Evolutionary conservation across 1,284 basidiomycete genomes (phyloP).

Genomic region (Mycena citricolor): DNA sequence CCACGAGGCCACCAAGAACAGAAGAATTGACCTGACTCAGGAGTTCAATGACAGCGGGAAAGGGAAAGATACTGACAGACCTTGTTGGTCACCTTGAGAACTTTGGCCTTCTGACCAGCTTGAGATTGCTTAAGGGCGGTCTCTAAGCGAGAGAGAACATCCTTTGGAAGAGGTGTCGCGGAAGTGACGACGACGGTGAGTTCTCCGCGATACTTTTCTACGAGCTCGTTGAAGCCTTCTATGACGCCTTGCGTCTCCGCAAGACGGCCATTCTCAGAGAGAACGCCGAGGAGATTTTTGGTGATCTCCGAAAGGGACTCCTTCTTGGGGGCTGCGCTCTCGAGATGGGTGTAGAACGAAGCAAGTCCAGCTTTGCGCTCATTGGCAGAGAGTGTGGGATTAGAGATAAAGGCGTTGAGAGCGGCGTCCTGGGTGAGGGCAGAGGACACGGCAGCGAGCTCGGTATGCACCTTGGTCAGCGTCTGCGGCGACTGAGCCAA

Average conservation of each 20-base stretch:
- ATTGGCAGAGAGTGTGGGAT: conserved; percentile 84
- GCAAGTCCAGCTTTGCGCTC: conserved; percentile 77
- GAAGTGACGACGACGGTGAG: conserved; percentile 92
- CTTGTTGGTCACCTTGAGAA: conserved; percentile 86
- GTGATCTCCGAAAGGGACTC: conserved; percentile 81
- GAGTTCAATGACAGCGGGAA: conserved; percentile 13
- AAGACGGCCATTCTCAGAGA: conserved; percentile 94
- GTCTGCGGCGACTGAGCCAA: conserved; percentile 79
- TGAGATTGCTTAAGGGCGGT: conserved; percentile 81
- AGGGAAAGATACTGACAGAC: conserved; percentile 38
- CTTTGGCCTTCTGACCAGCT: conserved; percentile 81
- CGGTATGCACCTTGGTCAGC: conserved; percentile 80
- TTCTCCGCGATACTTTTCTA: conserved; percentile 91
- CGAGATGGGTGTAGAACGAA: conserved; percentile 61
- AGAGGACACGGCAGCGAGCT: conserved; percentile 72
- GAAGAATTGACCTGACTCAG: conserved; percentile 76
- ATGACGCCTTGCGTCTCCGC: conserved; percentile 85
- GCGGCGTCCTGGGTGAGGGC: conserved; percentile 66
- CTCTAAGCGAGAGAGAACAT: conserved; percentile 76
- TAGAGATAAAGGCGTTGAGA: conserved; percentile 72
- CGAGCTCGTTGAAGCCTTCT: conserved; percentile 88
- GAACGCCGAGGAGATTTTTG: conserved; percentile 88
- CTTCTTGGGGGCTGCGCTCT: conserved; percentile 61
- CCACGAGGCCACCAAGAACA: conserved; percentile 86
- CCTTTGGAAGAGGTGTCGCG: conserved; percentile 75